Evolutionary conservation across 2,329 filamentous ascomycete species (phyloP).

Genomic region (Penicillium hesseltinei): DNA sequence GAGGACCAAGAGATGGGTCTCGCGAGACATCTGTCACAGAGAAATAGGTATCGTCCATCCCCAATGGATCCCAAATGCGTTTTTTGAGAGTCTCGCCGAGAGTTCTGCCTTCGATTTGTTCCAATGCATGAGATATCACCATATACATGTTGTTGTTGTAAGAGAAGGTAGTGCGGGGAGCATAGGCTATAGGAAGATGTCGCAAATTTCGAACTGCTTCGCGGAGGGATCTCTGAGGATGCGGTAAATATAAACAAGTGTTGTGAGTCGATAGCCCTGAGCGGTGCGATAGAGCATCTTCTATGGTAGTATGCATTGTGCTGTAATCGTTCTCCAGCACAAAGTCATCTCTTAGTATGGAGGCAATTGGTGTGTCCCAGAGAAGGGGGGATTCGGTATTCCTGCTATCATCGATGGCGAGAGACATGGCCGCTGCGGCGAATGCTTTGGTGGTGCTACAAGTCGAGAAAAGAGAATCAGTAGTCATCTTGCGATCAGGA

Average conservation of each 20-base stretch:
- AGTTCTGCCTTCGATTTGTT: too few species aligned
- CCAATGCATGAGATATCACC: too few species aligned
- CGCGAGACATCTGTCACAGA: constrained; percentile 14
- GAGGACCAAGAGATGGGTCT: constrained; percentile 1
- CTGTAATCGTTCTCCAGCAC: constrained; percentile 28
- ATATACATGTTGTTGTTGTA: constrained; percentile 19
- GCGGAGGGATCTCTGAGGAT: not conserved
- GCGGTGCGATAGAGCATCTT: constrained; percentile 37
- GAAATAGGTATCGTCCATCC: constrained; percentile 19
- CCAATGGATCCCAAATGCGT: too few species aligned
- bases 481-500: constrained; percentile 25
- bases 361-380: constrained; percentile 39
- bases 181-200: constrained; percentile 19
- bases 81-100: too few species aligned
- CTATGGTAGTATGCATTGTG: constrained; percentile 31
- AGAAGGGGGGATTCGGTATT: constrained; percentile 18
- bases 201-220: constrained; percentile 23
- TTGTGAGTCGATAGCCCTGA: constrained; percentile 29
- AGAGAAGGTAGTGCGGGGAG: constrained; percentile 19
- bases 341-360: constrained; percentile 38
- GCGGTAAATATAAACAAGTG: not conserved
- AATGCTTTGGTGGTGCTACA: constrained; percentile 33
- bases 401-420: constrained; percentile 23
- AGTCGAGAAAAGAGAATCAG: constrained; percentile 24
- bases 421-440: constrained; percentile 23